These are phyloP conservation scores for Anthracocystis panici-leucophaei DNA, from an alignment of 1,284 basidiomycete genomes.

Conservation along the genomic window DNA sequence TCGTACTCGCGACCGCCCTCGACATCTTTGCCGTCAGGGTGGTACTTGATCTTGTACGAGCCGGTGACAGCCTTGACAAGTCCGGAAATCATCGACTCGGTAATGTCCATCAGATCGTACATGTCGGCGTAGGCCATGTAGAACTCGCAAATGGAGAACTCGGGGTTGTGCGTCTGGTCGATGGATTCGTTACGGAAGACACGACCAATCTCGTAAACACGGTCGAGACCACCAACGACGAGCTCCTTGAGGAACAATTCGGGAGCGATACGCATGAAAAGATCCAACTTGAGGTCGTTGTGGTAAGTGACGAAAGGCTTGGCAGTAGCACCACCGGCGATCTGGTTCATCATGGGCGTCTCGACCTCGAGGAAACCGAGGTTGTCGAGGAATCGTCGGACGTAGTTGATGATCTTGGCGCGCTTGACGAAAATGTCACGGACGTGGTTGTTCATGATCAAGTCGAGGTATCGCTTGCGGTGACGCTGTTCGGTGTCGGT, in stretches of 20 bases:
- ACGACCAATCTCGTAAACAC: conserved; percentile 97
- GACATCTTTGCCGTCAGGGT: conserved; percentile 89
- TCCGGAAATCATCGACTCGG: conserved; percentile 89
- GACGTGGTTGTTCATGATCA: conserved; percentile 93
- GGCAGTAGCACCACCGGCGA: conserved; percentile 96
- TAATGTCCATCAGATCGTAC: conserved; percentile 98
- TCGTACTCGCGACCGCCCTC: conserved; percentile 76
- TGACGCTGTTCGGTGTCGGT: conserved; percentile 93
- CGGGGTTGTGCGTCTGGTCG: conserved; percentile 80
- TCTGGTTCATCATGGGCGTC: conserved; percentile 97
- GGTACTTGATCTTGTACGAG: conserved; percentile 87
- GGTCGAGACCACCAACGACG: conserved; percentile 94
- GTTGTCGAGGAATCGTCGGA: conserved; percentile 89
- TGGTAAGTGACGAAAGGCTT: conserved; percentile 99
- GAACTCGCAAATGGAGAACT: conserved; percentile 93
- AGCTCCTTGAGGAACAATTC: conserved; percentile 99
- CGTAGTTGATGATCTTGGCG: conserved; percentile 71
- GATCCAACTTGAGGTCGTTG: conserved; percentile 95
- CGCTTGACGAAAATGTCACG: conserved; percentile 92
- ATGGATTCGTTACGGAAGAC: conserved; percentile 99
- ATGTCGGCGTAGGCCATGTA: conserved; percentile 99
- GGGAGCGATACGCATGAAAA: conserved; percentile 97
- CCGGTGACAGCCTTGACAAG: conserved; percentile 89
- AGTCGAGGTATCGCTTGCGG: conserved; percentile 98
- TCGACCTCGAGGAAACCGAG: conserved; percentile 98